Evolutionary conservation across 164 flowering plant genomes (phyloP).

Genomic region (Echeveria elegans): DNA sequence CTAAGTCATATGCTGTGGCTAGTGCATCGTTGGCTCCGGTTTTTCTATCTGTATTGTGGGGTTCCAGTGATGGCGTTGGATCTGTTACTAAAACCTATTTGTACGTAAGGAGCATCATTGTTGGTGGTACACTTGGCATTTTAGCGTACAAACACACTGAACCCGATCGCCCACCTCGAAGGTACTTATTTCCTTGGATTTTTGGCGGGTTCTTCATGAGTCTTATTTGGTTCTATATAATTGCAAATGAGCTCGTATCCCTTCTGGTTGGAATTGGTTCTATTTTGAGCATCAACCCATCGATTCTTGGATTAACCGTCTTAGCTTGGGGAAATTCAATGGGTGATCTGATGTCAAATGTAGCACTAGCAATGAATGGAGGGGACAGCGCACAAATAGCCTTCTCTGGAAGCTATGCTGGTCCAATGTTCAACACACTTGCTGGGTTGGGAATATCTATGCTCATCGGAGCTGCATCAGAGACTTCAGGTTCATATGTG

Average conservation of each 20-base stretch:
- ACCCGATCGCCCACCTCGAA: conserved; percentile 62
- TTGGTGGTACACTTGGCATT: conserved; percentile 46
- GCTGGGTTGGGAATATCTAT: conserved; percentile 79
- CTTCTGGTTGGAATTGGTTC: conserved; percentile 64
- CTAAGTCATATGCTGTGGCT: conserved; percentile 68
- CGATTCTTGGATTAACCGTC: conserved; percentile 86
- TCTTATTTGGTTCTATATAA: conserved; percentile 82
- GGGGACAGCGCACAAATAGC: conserved; percentile 93
- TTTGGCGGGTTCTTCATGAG: conserved; percentile 91
- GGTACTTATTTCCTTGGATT: conserved; percentile 71
- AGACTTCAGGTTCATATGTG: conserved; percentile 38
- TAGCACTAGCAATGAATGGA: conserved; percentile 74
- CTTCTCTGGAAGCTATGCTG: conserved; percentile 92
- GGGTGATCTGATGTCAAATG: conserved; percentile 87
- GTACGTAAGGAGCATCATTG: conserved; percentile 31
- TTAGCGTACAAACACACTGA: conserved; percentile 50
- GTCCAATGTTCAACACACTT: conserved; percentile 92
- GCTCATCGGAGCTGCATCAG: conserved; percentile 74
- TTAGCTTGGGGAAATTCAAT: conserved; percentile 98
- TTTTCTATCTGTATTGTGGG: conserved; percentile 66
- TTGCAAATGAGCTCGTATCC: conserved; percentile 91
- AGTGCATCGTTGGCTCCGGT: conserved; percentile 75
- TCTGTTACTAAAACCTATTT: conserved; percentile 21
- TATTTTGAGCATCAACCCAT: conserved; percentile 70
- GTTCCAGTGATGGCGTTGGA: conserved; percentile 30